Conservation (phyloP, 2,329 filamentous ascomycete genomes). For the Nectriaceae sp. region DNA sequence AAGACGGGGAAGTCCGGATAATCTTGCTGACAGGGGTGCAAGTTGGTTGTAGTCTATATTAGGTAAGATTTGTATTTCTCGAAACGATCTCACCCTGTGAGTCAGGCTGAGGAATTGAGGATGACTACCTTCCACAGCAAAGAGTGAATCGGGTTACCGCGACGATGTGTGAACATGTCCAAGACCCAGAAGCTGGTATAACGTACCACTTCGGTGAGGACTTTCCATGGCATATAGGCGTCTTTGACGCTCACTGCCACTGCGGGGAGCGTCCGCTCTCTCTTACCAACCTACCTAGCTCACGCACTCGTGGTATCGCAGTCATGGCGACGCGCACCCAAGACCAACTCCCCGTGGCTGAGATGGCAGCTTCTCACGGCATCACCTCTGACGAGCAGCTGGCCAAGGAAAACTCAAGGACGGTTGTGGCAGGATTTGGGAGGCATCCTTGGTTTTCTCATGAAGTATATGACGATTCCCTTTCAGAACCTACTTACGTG, state of each 20-base stretch:
- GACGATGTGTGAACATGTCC: neutral
- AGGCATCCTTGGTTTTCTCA: constrained; percentile 28
- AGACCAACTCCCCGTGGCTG: constrained; percentile 17
- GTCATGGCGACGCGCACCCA: constrained; percentile 28
- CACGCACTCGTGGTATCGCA: constrained; percentile 16
- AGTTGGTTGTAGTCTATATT: neutral
- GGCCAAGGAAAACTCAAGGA: constrained; percentile 1
- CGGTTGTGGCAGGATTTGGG: constrained; percentile 21
- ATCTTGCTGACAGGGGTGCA: neutral
- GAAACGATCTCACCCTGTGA: neutral
- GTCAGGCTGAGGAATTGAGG: neutral
- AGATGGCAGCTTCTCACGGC: constrained; percentile 8
- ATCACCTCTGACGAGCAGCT: constrained; percentile 1
- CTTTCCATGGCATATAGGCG: constrained; percentile 25
- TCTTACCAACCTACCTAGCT: neutral
- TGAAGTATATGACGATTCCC: constrained; percentile 20
- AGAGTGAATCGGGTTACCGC: neutral
- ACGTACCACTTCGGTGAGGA: neutral
- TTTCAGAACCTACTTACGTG: constrained; percentile 1
- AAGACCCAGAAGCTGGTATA: neutral
- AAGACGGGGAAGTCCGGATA: too few species aligned
- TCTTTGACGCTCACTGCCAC: constrained; percentile 36
- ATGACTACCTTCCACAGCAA: neutral
- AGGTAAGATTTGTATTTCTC: neutral
- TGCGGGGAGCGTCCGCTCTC: constrained; percentile 18